Evolutionary conservation across 148 eudicot species (phyloP), one percentile per base, ranked within the genome.

Genomic region (Euryodendron excelsum): DNA sequence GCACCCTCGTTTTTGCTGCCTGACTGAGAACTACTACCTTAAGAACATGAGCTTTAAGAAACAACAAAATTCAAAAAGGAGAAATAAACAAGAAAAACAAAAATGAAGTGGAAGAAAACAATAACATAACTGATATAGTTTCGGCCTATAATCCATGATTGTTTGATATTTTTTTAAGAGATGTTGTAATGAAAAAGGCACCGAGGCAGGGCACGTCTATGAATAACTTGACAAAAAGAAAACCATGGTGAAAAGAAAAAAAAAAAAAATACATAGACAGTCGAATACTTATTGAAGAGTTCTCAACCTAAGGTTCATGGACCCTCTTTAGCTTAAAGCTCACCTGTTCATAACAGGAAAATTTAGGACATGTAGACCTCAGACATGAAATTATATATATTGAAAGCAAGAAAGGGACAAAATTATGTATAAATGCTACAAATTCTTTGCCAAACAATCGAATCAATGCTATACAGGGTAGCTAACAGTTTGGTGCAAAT

Each of bases 1-100:
- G 65, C 18, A 21, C 47, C 70, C 60, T 58, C 44, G 12, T 80
- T 66, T 61, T 75, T 66, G 23, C n/a, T 37, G 37, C 82, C 27
- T 64, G 39, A 21, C 21, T 23, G 66, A 74, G 71, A 50, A 52
- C 50, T 41, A 75, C 3, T 12, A 47, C 34, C 27, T 48, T 23
- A 25, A 36, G 50, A 56, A 1, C 34, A n/a, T 23, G 55, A 59
- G 47, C 27, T 59, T 74, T 37, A 2, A 30, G 21, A 27, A 31
- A 9, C 25, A 37, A 23, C 60, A 6, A 50, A 69, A 13, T 41
- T 25, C 21, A 5, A 2, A 20, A 7, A 39, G 20, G 27, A 62
- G n/a, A 63, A 11, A 20, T 10, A 11, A 30, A 30, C 28, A 21
- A 7, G n/a, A 37, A 47, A 53, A 66, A 37, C 45, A n/a, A 63